Percentiles rank a stretch among this genome's conserved stretches.
These are phyloP conservation scores for Camellia oleifera DNA, from an alignment of 179 eudicot species.

Conservation along the genomic window DNA sequence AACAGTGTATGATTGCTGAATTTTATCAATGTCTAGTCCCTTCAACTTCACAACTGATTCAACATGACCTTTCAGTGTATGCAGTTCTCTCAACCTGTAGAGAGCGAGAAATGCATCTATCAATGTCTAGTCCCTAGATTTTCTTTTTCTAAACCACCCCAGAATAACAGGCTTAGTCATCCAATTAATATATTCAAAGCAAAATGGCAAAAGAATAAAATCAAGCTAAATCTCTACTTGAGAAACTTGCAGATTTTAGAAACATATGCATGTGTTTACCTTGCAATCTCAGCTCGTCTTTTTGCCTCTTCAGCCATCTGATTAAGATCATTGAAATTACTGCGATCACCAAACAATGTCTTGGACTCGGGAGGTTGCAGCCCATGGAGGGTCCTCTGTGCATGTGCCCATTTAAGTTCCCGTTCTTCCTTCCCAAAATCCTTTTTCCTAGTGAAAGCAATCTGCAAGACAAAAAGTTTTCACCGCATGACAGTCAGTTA, in stretches of 20 bases:
- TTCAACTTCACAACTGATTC: conserved; percentile 68
- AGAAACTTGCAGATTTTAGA: neutral
- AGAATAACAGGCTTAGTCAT: too few relatives aligned
- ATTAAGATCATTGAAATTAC: conserved; percentile 56
- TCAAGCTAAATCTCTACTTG: too few relatives aligned
- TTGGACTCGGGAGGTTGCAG: conserved; percentile 67
- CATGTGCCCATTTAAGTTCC: conserved; percentile 95
- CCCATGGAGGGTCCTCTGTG: conserved; percentile 90
- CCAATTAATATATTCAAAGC: too few relatives aligned
- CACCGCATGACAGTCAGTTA: too few relatives aligned
- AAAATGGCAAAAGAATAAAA: too few relatives aligned
- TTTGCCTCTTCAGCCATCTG: conserved; percentile 93
- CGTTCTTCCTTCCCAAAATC: conserved; percentile 91
- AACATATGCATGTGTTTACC: conserved; percentile 36
- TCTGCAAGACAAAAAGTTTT: conserved; percentile 31
- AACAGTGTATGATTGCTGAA: conserved; percentile 72
- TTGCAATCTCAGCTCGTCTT: conserved; percentile 91
- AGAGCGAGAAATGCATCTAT: neutral
- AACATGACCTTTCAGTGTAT: conserved; percentile 67
- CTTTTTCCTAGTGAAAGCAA: conserved; percentile 86
- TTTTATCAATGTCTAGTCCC: conserved; percentile 64
- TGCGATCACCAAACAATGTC: conserved; percentile 36
- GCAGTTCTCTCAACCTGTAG: conserved; percentile 63
- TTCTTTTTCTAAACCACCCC: too few relatives aligned
- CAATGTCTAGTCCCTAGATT: too few relatives aligned